Conservation (phyloP, 2,329 filamentous ascomycete genomes). For the Paraphaeosphaeria sporulosa region DNA sequence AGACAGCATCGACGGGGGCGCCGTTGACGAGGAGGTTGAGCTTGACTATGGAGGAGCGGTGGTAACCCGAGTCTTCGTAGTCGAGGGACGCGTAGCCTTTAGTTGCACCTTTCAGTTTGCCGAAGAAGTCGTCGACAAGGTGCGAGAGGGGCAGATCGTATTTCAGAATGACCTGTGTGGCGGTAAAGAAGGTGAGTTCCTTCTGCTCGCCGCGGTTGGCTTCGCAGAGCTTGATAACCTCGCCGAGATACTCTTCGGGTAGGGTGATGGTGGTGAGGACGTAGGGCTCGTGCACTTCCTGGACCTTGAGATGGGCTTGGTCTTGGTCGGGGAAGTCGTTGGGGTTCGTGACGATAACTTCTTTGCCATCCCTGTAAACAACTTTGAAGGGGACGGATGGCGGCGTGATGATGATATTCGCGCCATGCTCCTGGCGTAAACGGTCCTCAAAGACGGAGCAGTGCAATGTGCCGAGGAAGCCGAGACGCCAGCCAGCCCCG, state of each 20-base stretch:
- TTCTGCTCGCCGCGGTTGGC: constrained; percentile 52
- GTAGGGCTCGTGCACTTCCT: constrained; percentile 74
- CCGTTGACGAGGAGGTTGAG: constrained; percentile 95
- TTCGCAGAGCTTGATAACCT: constrained; percentile 95
- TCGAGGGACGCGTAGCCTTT: constrained; percentile 96
- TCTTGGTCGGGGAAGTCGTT: constrained; percentile 85
- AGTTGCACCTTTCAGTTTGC: constrained; percentile 90
- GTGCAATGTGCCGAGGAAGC: constrained; percentile 94
- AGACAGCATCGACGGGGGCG: constrained; percentile 88
- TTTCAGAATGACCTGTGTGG: constrained; percentile 91
- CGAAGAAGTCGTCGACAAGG: constrained; percentile 95
- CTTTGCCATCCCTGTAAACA: constrained; percentile 76
- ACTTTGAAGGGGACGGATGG: constrained; percentile 94
- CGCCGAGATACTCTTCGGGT: constrained; percentile 91
- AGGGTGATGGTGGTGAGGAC: constrained; percentile 87
- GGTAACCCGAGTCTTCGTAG: constrained; percentile 95
- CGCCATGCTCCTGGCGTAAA: constrained; percentile 90
- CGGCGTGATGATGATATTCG: constrained; percentile 95
- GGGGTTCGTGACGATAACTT: constrained; percentile 83
- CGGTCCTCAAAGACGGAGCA: constrained; percentile 99
- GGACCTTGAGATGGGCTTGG: constrained; percentile 60
- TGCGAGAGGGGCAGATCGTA: constrained; percentile 89
- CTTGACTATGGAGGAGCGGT: constrained; percentile 80
- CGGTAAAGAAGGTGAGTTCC: constrained; percentile 88
- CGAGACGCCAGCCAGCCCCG: constrained; percentile 90